Conservation (phyloP, 441 rosid genomes). For the Viola pubescens region DNA sequence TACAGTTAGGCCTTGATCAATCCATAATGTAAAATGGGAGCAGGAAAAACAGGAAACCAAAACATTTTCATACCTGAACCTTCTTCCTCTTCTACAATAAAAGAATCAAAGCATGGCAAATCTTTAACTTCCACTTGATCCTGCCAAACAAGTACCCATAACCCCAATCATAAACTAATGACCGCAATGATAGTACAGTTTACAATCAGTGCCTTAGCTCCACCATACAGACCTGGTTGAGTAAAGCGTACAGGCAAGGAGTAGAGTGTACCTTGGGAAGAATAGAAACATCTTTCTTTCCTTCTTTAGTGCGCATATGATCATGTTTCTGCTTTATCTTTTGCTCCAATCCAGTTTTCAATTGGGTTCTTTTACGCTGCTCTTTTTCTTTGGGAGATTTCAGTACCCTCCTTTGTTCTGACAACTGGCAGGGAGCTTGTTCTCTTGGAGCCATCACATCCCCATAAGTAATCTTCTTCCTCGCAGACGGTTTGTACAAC, state of each 20-base stretch:
- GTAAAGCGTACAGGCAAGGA: neutral
- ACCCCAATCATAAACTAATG: conserved; percentile 1
- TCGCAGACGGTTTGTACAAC: conserved; percentile 24
- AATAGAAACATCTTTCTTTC: conserved; percentile 20
- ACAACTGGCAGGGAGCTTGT: conserved; percentile 26
- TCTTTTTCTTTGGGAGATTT: conserved; percentile 32
- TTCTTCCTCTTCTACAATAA: conserved; percentile 56
- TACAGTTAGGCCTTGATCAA: conserved; percentile 14
- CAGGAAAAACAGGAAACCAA: conserved; percentile 3
- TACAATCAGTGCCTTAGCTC: neutral
- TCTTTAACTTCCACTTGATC: conserved; percentile 38
- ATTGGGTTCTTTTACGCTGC: conserved; percentile 31
- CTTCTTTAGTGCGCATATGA: conserved; percentile 32
- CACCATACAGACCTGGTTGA: neutral
- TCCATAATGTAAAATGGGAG: conserved; percentile 3
- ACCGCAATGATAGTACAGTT: neutral
- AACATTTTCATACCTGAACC: conserved; percentile 65
- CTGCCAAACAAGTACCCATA: conserved; percentile 34
- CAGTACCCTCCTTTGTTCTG: conserved; percentile 25
- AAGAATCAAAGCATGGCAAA: conserved; percentile 69
- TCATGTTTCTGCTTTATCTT: conserved; percentile 32
- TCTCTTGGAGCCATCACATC: conserved; percentile 26
- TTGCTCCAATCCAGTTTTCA: conserved; percentile 13
- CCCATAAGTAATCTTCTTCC: conserved; percentile 21
- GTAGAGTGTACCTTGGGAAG: conserved; percentile 26